Evolutionary conservation across 306 rosid genomes (phyloP).

Genomic region (Prunus mira): DNA sequence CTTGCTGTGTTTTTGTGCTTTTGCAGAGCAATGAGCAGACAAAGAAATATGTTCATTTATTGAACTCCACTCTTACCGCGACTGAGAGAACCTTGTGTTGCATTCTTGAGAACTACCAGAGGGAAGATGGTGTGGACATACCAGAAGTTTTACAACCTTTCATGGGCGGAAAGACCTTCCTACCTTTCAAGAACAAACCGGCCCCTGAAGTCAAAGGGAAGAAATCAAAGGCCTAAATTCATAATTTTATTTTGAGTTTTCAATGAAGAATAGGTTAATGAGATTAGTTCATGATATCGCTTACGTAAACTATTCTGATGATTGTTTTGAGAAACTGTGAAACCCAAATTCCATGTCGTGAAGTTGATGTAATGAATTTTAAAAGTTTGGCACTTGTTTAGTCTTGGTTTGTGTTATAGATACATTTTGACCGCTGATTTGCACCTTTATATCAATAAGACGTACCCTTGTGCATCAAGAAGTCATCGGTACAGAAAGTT

Average conservation of each 20-base stretch:
- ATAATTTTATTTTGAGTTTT: constrained; percentile 29
- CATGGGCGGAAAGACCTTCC: constrained; percentile 77
- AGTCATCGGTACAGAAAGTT: not conserved
- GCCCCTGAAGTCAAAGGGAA: constrained; percentile 83
- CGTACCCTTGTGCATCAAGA: not conserved
- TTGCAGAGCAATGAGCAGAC: constrained; percentile 78
- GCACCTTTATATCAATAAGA: not conserved
- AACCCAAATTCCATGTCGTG: constrained; percentile 1
- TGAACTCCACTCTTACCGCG: constrained; percentile 95
- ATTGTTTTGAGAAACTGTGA: constrained; percentile 1
- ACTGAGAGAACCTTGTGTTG: constrained; percentile 94
- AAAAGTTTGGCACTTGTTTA: not conserved
- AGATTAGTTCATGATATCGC: constrained; percentile 4
- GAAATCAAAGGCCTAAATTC: constrained; percentile 87
- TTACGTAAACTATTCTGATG: not conserved
- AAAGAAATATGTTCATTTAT: constrained; percentile 78
- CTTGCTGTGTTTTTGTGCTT: constrained; percentile 13
- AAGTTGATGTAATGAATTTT: constrained; percentile 10
- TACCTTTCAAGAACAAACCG: constrained; percentile 74
- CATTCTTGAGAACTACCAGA: constrained; percentile 93
- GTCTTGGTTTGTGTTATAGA: not conserved
- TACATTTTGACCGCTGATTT: not conserved
- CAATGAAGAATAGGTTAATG: constrained; percentile 25
- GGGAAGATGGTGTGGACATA: constrained; percentile 80
- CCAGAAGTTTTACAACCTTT: constrained; percentile 68